These are phyloP conservation scores for Cornus florida DNA, from an alignment of 148 eudicot species.

Conservation along the genomic window DNA sequence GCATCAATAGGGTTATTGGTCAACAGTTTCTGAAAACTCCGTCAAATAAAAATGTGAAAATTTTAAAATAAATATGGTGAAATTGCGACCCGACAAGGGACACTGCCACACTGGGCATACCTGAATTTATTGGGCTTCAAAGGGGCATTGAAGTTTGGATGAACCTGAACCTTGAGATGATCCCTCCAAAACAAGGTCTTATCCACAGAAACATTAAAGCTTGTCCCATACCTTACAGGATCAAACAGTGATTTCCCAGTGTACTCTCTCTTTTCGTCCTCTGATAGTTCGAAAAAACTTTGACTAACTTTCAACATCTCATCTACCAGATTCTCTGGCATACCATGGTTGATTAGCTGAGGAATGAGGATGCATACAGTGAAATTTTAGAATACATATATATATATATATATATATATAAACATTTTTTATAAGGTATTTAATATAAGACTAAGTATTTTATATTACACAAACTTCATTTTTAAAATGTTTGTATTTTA, in stretches of 20 bases:
- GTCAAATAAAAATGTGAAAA: too few relatives aligned
- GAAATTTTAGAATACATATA: too few relatives aligned
- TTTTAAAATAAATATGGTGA: too few relatives aligned
- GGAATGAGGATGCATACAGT: too few relatives aligned
- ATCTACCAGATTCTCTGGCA: background rate
- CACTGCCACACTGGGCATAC: background rate
- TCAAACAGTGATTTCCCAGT: background rate
- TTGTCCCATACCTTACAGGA: constrained; percentile 6
- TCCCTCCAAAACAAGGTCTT: constrained; percentile 4
- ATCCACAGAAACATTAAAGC: constrained; percentile 1
- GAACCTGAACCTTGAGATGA: constrained; percentile 9
- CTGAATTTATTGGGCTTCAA: background rate
- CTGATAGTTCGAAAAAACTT: background rate
- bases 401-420: too few relatives aligned
- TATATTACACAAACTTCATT: too few relatives aligned
- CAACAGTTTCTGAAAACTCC: too few relatives aligned
- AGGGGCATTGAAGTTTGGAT: constrained; percentile 8
- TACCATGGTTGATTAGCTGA: constrained; percentile 4
- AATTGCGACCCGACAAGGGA: too few relatives aligned
- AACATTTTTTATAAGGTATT: too few relatives aligned
- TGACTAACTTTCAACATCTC: background rate
- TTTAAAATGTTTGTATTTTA: too few relatives aligned
- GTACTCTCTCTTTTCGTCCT: constrained; percentile 7
- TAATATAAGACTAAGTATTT: too few relatives aligned
- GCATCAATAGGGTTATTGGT: too few relatives aligned